A percentile compares a stretch with the other conserved stretches of the same genome.
Evolutionary conservation across 2,329 filamentous ascomycete species (phyloP).

Genomic region (Aspergillus brasiliensis): DNA sequence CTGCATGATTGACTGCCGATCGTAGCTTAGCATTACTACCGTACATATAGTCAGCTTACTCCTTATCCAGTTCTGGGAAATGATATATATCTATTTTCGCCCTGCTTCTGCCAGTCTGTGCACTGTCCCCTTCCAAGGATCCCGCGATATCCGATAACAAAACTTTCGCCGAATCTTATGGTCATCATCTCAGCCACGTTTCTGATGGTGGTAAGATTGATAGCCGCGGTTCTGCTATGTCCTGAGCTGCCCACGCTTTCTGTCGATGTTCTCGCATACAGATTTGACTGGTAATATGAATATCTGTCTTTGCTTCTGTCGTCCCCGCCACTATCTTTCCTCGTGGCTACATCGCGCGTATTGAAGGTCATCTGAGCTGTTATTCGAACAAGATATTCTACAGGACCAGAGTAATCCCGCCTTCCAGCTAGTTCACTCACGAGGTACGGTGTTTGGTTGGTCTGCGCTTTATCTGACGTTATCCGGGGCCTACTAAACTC

Average conservation of each 20-base stretch:
- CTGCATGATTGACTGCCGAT: not conserved
- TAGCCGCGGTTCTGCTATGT: not conserved
- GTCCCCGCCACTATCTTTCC: not conserved
- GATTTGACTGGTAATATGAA: not conserved
- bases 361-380: not conserved
- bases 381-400: not conserved
- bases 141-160: not conserved
- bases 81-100: not conserved
- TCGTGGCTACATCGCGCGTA: not conserved
- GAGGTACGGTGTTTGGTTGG: not conserved
- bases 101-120: not conserved
- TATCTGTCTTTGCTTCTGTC: not conserved
- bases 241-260: not conserved
- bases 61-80: not conserved
- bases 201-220: not conserved
- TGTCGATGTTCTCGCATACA: not conserved
- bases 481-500: not conserved
- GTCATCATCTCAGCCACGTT: not conserved
- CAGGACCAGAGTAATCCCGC: not conserved
- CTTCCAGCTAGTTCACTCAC: not conserved
- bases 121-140: not conserved
- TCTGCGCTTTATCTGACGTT: not conserved
- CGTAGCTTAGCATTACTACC: not conserved
- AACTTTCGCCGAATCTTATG: not conserved
- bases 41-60: not conserved